Base-by-base conservation (phyloP, 345 rosid species). In the Xanthoceras sorbifolium region DNA sequence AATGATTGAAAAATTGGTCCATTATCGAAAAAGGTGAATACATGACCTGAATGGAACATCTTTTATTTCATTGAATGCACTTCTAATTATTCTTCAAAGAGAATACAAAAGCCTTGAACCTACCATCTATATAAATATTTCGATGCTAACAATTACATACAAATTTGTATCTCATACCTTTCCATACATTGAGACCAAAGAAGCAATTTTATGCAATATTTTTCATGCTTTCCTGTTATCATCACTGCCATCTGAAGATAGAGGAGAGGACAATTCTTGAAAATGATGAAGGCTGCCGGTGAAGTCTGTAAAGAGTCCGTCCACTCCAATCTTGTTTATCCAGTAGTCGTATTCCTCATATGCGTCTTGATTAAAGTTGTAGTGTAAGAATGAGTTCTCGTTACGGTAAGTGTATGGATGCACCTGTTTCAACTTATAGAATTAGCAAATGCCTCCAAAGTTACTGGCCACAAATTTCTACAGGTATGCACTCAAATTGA, bases 301-400 rank as follows among this genome's bases (percentile, higher is more conserved):
- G 87, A 92, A 93, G 79, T 96, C 99, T 23, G 99, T 96, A 74
- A 96, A 93, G 73, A 93, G 89, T 52, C 99, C 98, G 74, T 92
- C 98, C 1, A 92, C 91, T 73, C 97, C 93, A 0, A 93, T 84
- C 79, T 83, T 84, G 79, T 87, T 89, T 69, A 95, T 74, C 99
- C 99, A 95, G 79, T 84, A 93, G 55, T 87, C 86, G 42, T 92
- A 95, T 74, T 95, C 99, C 15, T 28, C 62, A 40, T 90, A 89
- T 0, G 97, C 87, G 31, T 95, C 99, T 82, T 93, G 90, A 84
- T 84, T 67, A 82, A 93, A 95, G 73, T 86, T 46, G 28, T 79
- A 85, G 84, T 89, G 97, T 57, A 96, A 76, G 81, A 74, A 93
- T 59, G 0, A 7, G 80, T 88, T 86, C 83, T 93, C 98, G 11